These are phyloP conservation scores for Hortaea sp. DNA, from an alignment of 2,329 filamentous ascomycete genomes.

Conservation along the genomic window DNA sequence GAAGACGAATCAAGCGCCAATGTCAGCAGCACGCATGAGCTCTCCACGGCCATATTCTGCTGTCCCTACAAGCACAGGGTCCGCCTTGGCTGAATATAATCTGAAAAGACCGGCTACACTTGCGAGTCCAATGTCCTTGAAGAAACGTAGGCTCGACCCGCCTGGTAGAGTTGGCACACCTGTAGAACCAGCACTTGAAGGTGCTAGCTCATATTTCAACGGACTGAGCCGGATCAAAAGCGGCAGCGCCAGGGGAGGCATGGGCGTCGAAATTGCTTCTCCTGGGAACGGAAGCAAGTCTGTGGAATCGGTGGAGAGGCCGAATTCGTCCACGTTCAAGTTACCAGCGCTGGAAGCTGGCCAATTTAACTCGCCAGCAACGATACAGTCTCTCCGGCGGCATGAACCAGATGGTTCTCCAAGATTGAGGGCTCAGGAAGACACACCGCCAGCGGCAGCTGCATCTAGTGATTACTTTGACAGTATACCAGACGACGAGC, in stretches of 20 bases:
- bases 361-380: neutral
- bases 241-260: conserved; percentile 8
- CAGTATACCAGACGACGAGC: conserved; percentile 13
- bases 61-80: neutral
- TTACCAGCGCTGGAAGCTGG: neutral
- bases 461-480: conserved; percentile 20
- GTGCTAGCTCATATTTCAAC: conserved; percentile 14
- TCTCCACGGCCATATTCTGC: neutral
- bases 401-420: neutral
- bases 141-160: neutral
- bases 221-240: conserved; percentile 38
- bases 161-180: neutral
- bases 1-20: conserved; percentile 8
- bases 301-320: neutral
- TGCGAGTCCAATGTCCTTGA: conserved; percentile 4
- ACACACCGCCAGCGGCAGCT: too few relatives aligned
- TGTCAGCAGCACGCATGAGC: neutral
- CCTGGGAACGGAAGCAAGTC: neutral
- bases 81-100: neutral
- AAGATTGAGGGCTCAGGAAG: neutral
- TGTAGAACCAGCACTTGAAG: neutral
- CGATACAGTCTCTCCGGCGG: too few relatives aligned
- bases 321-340: neutral
- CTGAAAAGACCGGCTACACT: conserved; percentile 1
- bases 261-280: neutral